phyloP scores from a whole-genome alignment of 331 rosid genomes.

The Telfairia occidentalis region DNA sequence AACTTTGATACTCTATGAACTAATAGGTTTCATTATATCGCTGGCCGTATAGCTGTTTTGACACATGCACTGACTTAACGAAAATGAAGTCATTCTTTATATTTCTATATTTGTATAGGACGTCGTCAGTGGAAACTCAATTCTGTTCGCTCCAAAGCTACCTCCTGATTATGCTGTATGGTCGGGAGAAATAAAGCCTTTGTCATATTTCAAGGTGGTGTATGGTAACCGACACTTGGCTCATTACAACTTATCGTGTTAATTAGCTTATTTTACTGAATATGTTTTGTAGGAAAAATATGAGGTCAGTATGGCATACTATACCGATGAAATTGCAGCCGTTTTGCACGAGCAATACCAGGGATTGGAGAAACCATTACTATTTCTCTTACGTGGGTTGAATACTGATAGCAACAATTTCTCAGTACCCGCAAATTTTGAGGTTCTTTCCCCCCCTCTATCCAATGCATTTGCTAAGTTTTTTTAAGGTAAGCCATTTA shows the following conservation, averaged over 20 bases:
- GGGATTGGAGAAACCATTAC: slow-evolving; percentile 42
- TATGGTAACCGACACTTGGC: slow-evolving; percentile 7
- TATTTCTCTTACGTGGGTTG: slow-evolving; percentile 73
- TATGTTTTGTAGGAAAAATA: slow-evolving; percentile 57
- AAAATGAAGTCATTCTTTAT: not conserved
- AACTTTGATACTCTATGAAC: not conserved
- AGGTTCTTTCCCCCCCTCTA: slow-evolving; percentile 33
- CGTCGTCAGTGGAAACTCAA: slow-evolving; percentile 50
- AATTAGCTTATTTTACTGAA: slow-evolving; percentile 17
- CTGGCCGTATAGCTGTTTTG: not conserved
- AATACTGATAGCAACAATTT: slow-evolving; percentile 65
- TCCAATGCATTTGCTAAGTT: not conserved
- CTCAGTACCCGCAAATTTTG: slow-evolving; percentile 60
- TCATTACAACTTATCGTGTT: not conserved
- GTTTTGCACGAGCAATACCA: slow-evolving; percentile 41
- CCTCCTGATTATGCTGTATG: slow-evolving; percentile 84
- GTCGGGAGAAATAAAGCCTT: slow-evolving; percentile 68
- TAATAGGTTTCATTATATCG: not conserved
- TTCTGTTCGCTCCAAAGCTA: slow-evolving; percentile 69
- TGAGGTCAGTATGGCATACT: slow-evolving; percentile 34
- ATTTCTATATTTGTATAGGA: slow-evolving; percentile 30
- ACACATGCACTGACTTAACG: not conserved
- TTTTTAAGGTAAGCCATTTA: not conserved
- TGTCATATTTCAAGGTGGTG: slow-evolving; percentile 49
- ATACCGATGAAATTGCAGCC: slow-evolving; percentile 38